These are phyloP conservation scores for Aspergillus ellipticus DNA, from an alignment of 495 filamentous ascomycete genomes.

Conservation along the genomic window DNA sequence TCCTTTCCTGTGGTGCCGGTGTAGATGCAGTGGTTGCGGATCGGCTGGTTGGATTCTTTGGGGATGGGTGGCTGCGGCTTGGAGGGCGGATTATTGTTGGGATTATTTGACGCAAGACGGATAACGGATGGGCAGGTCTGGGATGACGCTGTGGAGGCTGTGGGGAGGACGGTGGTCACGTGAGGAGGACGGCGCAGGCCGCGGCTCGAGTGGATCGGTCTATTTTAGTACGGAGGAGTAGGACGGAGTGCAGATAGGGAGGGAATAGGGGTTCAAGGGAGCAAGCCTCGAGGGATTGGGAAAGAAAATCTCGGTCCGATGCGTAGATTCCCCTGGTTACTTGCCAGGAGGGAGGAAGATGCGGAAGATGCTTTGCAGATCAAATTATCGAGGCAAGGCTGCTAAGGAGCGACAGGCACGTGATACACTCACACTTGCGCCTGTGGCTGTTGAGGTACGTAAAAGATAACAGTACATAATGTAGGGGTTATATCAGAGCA, in stretches of 20 bases:
- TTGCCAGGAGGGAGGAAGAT: no score
- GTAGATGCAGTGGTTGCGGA: no score
- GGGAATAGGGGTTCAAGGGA: background rate
- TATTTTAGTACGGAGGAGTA: background rate
- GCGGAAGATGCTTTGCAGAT: no score
- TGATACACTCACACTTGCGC: no score
- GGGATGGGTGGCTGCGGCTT: background rate
- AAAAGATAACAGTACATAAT: background rate
- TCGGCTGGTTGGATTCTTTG: background rate
- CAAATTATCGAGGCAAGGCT: no score
- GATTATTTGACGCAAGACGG: background rate
- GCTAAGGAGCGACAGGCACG: no score
- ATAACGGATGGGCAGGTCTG: background rate
- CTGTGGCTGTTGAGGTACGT: no score
- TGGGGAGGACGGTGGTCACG: background rate
- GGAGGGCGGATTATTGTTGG: background rate
- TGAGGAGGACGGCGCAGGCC: background rate
- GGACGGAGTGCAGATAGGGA: background rate
- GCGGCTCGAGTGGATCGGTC: background rate
- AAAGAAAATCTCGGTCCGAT: no score
- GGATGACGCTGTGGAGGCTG: constrained; percentile 3
- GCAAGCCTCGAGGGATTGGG: background rate
- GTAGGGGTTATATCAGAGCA: background rate
- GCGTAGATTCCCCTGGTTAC: no score
- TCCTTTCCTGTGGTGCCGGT: background rate